Conservation (phyloP, 805 yeast species). For the Candida hungchunana region DNA sequence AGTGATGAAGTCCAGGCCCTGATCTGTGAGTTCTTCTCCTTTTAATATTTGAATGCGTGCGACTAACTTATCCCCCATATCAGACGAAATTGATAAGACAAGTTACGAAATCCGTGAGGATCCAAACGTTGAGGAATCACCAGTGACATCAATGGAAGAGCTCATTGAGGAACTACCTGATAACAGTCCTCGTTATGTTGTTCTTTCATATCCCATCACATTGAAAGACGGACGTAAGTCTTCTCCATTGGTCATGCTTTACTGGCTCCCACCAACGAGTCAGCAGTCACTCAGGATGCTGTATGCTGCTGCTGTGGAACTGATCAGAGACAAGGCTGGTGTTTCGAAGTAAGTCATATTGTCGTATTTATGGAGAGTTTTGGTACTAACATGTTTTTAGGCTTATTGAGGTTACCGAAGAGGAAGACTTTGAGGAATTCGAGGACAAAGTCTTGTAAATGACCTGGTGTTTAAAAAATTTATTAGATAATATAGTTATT, state of each 20-base stretch:
- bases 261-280: conserved; percentile 86
- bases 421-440: conserved; percentile 64
- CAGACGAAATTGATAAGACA: conserved; percentile 52
- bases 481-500: too few species aligned
- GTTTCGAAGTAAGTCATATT: conserved; percentile 31
- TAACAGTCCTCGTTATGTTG: conserved; percentile 69
- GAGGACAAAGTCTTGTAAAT: conserved; percentile 30
- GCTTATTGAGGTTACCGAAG: conserved; percentile 59
- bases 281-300: conserved; percentile 80
- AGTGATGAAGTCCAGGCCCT: conserved; percentile 57
- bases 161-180: conserved; percentile 77
- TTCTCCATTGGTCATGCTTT: conserved; percentile 73
- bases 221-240: conserved; percentile 67
- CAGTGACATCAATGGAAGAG: conserved; percentile 50
- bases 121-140: conserved; percentile 36
- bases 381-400: conserved; percentile 29
- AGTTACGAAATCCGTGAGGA: conserved; percentile 49
- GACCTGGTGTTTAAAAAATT: not conserved
- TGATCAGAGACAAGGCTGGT: conserved; percentile 58
- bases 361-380: too few species aligned
- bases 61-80: not conserved
- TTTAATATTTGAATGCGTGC: too few species aligned
- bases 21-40: conserved; percentile 39
- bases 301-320: conserved; percentile 86
- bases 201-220: conserved; percentile 72